A percentile compares a stretch with the other conserved stretches of the same genome.
Conservation (phyloP, 441 rosid genomes). For the Populus hybrid region DNA sequence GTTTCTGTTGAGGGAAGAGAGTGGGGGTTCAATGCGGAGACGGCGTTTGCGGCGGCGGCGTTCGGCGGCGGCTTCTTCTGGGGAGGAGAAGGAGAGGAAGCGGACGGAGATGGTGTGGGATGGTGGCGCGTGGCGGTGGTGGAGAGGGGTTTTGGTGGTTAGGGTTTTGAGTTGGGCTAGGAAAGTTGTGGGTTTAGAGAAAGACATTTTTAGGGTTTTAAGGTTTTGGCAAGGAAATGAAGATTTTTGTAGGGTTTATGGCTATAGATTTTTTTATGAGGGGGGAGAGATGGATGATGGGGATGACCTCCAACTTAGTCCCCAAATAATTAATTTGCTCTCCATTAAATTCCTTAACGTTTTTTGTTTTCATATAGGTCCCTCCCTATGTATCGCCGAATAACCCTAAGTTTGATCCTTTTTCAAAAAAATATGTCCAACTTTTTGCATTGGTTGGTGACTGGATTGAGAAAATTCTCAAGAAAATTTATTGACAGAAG, state of each 20-base stretch:
- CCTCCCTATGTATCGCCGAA: background rate
- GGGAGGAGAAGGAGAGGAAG: slow-evolving; percentile 68
- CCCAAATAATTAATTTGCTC: background rate
- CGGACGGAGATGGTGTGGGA: slow-evolving; percentile 37
- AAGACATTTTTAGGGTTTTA: slow-evolving; percentile 38
- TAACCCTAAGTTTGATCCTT: background rate
- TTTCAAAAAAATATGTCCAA: background rate
- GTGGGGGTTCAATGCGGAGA: slow-evolving; percentile 76
- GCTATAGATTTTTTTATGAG: background rate
- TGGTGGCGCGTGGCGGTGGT: slow-evolving; percentile 9
- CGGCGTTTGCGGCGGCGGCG: slow-evolving; percentile 91
- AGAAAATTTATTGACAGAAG: background rate
- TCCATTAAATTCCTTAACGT: background rate
- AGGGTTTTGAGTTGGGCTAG: slow-evolving; percentile 46
- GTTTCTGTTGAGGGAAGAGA: slow-evolving; percentile 56
- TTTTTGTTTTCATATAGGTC: background rate
- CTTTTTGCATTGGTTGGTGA: background rate
- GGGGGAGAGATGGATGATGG: background rate
- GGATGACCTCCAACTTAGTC: background rate
- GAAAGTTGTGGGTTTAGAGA: slow-evolving; percentile 43
- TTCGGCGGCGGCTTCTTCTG: slow-evolving; percentile 89
- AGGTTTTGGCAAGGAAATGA: background rate
- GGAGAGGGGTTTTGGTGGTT: slow-evolving; percentile 21
- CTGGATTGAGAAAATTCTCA: background rate
- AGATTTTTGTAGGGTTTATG: background rate